These are phyloP conservation scores for Mycocentrospora acerina DNA, from an alignment of 2,329 filamentous ascomycete species.

Conservation along the genomic window DNA sequence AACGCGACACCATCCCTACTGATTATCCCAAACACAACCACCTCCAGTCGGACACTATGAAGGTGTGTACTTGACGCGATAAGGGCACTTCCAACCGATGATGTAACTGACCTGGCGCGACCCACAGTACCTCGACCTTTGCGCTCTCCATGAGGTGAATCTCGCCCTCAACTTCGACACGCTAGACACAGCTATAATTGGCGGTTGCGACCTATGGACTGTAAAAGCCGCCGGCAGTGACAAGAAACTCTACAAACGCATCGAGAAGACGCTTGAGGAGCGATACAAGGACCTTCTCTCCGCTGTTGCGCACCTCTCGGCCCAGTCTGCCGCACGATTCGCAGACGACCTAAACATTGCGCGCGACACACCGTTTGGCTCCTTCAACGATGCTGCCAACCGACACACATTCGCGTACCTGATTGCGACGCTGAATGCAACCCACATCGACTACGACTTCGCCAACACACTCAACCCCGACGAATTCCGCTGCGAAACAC, in stretches of 20 bases:
- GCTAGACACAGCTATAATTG: constrained; percentile 85
- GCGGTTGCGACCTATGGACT: constrained; percentile 94
- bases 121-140: constrained; percentile 81
- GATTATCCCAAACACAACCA: constrained; percentile 2
- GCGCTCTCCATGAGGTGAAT: constrained; percentile 88
- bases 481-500: constrained; percentile 86
- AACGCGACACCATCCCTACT: constrained; percentile 9
- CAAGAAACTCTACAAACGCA: constrained; percentile 96
- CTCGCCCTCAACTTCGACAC: constrained; percentile 95
- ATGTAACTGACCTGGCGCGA: constrained; percentile 31
- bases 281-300: constrained; percentile 88
- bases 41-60: constrained; percentile 33
- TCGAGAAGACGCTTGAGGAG: constrained; percentile 86
- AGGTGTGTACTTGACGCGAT: constrained; percentile 33
- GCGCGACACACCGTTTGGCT: constrained; percentile 87
- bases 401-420: constrained; percentile 93
- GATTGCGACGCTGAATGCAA: constrained; percentile 94
- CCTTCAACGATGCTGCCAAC: constrained; percentile 82
- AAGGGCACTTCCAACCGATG: constrained; percentile 20
- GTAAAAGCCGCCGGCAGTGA: constrained; percentile 94
- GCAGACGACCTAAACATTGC: constrained; percentile 71
- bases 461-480: constrained; percentile 84
- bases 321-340: constrained; percentile 73
- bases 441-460: constrained; percentile 96
- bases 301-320: constrained; percentile 83